Conservation (phyloP, 805 yeast species). For the Wickerhamomyces rabaulensis region DNA sequence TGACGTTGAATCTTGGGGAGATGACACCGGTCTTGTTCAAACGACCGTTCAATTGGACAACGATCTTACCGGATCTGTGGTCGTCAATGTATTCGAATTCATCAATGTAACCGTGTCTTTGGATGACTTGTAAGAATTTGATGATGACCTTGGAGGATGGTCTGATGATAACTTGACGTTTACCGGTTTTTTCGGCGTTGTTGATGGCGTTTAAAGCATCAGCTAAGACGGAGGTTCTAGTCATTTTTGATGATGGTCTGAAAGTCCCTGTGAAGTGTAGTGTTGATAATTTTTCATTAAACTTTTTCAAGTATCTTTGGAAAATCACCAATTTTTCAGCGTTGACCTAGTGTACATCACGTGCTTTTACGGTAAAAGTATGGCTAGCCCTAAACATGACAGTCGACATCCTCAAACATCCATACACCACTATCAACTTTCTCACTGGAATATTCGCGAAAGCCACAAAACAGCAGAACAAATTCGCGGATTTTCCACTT, state of each 20-base stretch:
- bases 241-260: conserved; percentile 47
- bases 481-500: not conserved
- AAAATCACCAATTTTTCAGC: not conserved
- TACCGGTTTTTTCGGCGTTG: conserved; percentile 99
- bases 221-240: conserved; percentile 97
- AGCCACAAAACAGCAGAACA: not conserved
- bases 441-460: not conserved
- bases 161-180: conserved; percentile 97
- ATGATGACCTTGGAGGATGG: conserved; percentile 98
- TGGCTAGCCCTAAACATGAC: too few species aligned
- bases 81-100: conserved; percentile 98
- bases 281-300: not conserved
- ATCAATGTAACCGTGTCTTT: conserved; percentile 98
- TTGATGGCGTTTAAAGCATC: conserved; percentile 97
- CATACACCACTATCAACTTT: not conserved
- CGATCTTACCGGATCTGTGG: conserved; percentile 98
- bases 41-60: conserved; percentile 95
- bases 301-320: not conserved
- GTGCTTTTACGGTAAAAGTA: too few species aligned
- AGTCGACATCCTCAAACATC: not conserved
- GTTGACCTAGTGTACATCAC: conserved; percentile 7
- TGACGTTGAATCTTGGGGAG: conserved; percentile 97
- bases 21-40: conserved; percentile 98
- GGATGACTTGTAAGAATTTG: conserved; percentile 95
- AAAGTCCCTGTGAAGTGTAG: not conserved